Evolutionary conservation across 2,329 filamentous ascomycete species (phyloP), one percentile per base, ranked within the genome.

Genomic region (Cryphonectria nitschkei): DNA sequence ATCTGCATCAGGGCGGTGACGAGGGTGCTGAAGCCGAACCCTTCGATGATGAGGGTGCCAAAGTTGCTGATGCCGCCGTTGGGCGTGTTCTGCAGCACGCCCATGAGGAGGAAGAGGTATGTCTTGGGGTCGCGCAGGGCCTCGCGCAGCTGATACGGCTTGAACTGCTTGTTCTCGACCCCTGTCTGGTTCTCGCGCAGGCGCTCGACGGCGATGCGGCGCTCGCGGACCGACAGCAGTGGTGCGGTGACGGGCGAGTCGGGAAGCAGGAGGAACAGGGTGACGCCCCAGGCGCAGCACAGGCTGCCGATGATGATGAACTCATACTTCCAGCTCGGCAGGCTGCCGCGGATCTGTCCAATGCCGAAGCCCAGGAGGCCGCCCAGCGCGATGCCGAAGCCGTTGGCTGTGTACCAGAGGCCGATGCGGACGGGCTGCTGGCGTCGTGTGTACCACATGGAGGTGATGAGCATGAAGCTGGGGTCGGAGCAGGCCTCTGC

Each of bases 41-140:
- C 84, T 71, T 85, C 74, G 74, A 88, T 85, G 70, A 87, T 85
- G 37, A 87, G 79, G 0, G 84, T 86, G 4, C 84, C 84, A 68
- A 87, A 88, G 6, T 73, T 73, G 14, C 74, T 74, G 4, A 80
- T 73, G 0, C 77, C 79, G 1, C 78, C 79, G 26, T 76, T 79
- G 7, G 79, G 77, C 0, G 46, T 61, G 67, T 69, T 73, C 11
- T 70, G 69, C 0, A 70, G 50, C 43, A 60, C 52, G 3, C 63
- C 72, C 1, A 80, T 73, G 19, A 74, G 75, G 41, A 75, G 76
- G 16, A 75, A 74, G 3, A 79, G 70, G 26, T 73, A 75, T 11
- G 78, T 77, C 64, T 80, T 79, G 3, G 76, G 75, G 68, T 81
- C 80, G 9, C 70, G 71, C 8, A 81, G 68, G 0, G 78, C 77